Evolutionary conservation across 2,329 filamentous ascomycete species (phyloP), one percentile per base, ranked within the genome.

Genomic region (Sordariomycetes sp.): DNA sequence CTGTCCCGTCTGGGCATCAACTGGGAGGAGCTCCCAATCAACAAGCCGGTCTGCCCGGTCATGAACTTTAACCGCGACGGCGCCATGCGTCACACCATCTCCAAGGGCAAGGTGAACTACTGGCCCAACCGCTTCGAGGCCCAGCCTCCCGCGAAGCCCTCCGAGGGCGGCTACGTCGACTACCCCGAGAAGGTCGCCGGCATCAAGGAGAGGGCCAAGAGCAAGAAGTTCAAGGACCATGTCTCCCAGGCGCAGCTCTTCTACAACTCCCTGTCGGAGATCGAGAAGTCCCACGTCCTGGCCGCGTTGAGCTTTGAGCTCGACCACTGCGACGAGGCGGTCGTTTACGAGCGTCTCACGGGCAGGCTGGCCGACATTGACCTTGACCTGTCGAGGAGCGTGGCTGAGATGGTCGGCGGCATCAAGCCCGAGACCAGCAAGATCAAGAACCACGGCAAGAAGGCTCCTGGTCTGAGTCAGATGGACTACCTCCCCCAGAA

Each of bases 61-160:
- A 77, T 85, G 70, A 86, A 82, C 57, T 72, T 80, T 49, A 82
- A 86, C 58, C 76, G 84, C 0, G 85, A 92, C 38, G 84, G 85
- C 4, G 69, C 73, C 6, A 72, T 79, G 48, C 71, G 80, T 4
- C 84, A 90, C 54, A 78, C 70, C 4, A 87, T 92, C 43, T 75
- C 71, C 16, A 81, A 42, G 58, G 63, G 85, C 52, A 68, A 66
- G 1, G 77, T 80, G 31, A 85, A 83, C 56, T 80, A 79, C 0
- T 58, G 80, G 39, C 81, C 80, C 50, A 59, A 59, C 21, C 73
- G 72, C 16, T 73, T 62, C 32, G 78, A 78, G 2, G 65, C 64
- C 21, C 79, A 84, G 9, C 79, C 80, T 1, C 80, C 85, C 79
- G 84, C 0, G 77, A 81, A 0, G 68, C 64, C 0, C 48, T 58